phyloP scores from a whole-genome alignment of 768 basidiomycete species.

The Lentinula boryana region DNA sequence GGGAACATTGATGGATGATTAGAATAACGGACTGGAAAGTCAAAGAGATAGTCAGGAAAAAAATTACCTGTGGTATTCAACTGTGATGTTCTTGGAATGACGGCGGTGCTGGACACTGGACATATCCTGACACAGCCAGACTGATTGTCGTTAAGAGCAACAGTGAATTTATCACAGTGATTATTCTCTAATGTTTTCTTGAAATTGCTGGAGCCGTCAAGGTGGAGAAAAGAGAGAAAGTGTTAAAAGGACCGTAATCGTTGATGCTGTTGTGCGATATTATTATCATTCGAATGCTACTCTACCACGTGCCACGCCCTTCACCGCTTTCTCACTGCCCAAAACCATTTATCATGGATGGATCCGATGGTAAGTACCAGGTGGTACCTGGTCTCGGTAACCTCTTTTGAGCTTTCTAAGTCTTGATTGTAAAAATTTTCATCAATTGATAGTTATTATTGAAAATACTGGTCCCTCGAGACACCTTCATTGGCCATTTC shows the following conservation, averaged over 20 bases:
- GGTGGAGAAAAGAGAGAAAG: neutral
- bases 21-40: neutral
- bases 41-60: neutral
- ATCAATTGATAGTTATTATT: neutral
- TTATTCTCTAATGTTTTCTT: neutral
- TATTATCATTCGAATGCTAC: neutral
- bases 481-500: neutral
- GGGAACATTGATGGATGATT: neutral
- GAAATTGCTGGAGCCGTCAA: neutral
- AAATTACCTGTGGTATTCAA: slow-evolving; percentile 67
- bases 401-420: neutral
- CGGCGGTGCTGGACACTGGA: slow-evolving; percentile 15
- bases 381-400: neutral
- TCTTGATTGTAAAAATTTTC: neutral
- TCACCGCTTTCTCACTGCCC: neutral
- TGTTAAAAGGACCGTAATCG: neutral
- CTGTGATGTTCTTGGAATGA: slow-evolving; percentile 52
- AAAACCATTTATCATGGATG: neutral
- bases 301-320: neutral
- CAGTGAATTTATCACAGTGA: no score
- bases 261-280: neutral
- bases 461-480: neutral
- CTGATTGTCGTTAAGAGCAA: neutral
- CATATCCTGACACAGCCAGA: slow-evolving; percentile 6
- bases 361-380: neutral